Conservation (phyloP, 805 yeast genomes). For the Isabelozyma gotoi region DNA sequence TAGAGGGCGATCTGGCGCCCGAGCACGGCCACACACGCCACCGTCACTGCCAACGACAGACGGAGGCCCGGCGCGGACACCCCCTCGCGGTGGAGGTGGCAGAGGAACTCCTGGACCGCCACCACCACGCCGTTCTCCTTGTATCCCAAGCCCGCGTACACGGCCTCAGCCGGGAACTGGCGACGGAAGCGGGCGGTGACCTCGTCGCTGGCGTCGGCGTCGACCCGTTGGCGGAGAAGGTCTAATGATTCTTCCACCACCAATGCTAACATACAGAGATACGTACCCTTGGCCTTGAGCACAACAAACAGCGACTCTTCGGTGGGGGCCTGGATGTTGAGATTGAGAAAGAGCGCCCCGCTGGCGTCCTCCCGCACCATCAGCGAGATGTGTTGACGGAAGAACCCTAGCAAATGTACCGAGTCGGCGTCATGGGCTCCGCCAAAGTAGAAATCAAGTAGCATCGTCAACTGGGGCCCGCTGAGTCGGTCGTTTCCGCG, state of each 20-base stretch:
- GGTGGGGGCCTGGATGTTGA: constrained; percentile 8
- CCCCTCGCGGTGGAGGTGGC: background rate
- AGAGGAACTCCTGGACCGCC: constrained; percentile 11
- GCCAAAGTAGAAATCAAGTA: constrained; percentile 4
- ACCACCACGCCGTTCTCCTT: constrained; percentile 10
- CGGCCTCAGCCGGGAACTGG: constrained; percentile 25
- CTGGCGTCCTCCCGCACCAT: background rate
- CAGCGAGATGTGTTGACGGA: background rate
- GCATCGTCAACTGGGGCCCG: constrained; percentile 9
- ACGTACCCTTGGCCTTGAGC: constrained; percentile 25
- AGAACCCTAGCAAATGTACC: background rate
- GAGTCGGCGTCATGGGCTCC: background rate
- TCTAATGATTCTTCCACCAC: constrained; percentile 32
- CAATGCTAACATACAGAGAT: constrained; percentile 27
- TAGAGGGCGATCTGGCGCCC: constrained; percentile 19
- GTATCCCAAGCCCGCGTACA: constrained; percentile 13
- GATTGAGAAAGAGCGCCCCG: background rate
- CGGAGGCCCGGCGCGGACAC: background rate
- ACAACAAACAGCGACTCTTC: constrained; percentile 15
- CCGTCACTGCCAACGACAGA: background rate
- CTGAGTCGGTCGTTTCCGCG: constrained; percentile 19
- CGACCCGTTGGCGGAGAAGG: constrained; percentile 10
- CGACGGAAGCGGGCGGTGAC: constrained; percentile 11
- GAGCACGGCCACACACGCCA: constrained; percentile 20
- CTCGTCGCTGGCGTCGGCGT: constrained; percentile 6